Base-by-base conservation (phyloP, 306 rosid species). In the Sphenostylis stenocarpa region DNA sequence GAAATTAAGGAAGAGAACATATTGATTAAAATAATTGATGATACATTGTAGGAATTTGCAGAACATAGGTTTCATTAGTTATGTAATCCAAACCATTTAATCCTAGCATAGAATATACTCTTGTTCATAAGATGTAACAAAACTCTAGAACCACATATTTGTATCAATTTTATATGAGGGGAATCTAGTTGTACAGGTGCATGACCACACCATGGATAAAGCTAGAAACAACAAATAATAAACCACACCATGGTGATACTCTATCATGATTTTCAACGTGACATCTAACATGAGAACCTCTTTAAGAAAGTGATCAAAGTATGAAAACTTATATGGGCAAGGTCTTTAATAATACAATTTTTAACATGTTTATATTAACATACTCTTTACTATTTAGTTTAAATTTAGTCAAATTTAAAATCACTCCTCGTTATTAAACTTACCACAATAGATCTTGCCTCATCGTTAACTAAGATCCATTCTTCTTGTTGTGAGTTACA, bases 121-220 rank as follows among this genome's bases (percentile, higher is more conserved):
- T 26, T 19, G 43, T 17, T 66, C 15, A 11, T 17, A 51, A 45
- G 45, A 49, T 17, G 17, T 48, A 17, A 53, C 62, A 57, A 13
- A 43, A 63, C 16, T 43, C 75, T 67, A 56, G 56, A 53, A 39
- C 56, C 78, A 70, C 78, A 21, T 33, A 72, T 81, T 70, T 70
- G 73, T 80, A 88, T 87, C 86, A 88, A 39, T 84, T 91, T 86
- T 91, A 77, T 33, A 70, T 38, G 33, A 86, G 84, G 85, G 89
- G 92, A 82, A 88, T 94, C 85, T 90, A 90, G 86, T 82, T 91
- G 80, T 90, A 84, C n/a, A n/a, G n/a, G n/a, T n/a, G n/a, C 77
- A 81, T 51, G 80, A 88, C n/a, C n/a, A n/a, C n/a, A n/a, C n/a
- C 80, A 69, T 85, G 65, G 87, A 90, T 62, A 87, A 83, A 74